phyloP scores from a whole-genome alignment of 495 filamentous ascomycete species.

The Daldinia decipiens region DNA sequence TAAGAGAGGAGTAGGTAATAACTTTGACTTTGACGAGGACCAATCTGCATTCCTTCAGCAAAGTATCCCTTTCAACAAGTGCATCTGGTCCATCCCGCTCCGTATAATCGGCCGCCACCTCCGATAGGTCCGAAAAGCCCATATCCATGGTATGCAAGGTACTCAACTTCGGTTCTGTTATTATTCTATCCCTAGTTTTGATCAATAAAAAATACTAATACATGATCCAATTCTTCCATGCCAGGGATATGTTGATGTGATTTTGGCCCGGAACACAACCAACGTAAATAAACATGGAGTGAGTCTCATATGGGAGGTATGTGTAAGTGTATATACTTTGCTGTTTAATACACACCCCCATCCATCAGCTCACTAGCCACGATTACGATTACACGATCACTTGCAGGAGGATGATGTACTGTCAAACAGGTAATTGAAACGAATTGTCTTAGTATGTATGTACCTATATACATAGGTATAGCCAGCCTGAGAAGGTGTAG shows the following conservation, averaged over 20 bases:
- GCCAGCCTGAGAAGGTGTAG: constrained; percentile 5
- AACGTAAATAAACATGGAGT: constrained; percentile 15
- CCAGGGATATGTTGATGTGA: constrained; percentile 40
- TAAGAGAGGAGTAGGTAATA: background rate
- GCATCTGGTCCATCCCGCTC: constrained; percentile 11
- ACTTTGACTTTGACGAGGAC: constrained; percentile 14
- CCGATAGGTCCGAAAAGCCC: constrained; percentile 21
- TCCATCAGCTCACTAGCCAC: constrained; percentile 37
- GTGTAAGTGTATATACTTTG: constrained; percentile 9
- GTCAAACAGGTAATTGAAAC: constrained; percentile 28
- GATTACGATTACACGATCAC: constrained; percentile 32
- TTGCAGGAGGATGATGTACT: constrained; percentile 34
- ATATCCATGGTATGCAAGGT: constrained; percentile 21
- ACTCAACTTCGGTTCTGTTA: constrained; percentile 29
- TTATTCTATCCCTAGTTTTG: constrained; percentile 29
- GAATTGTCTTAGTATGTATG: constrained; percentile 14
- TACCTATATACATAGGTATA: background rate
- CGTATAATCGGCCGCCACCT: constrained; percentile 10
- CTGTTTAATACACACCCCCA: constrained; percentile 27
- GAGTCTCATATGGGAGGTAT: constrained; percentile 28
- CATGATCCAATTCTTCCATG: constrained; percentile 31
- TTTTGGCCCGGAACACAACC: constrained; percentile 36
- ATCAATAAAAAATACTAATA: constrained; percentile 33
- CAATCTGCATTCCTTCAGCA: constrained; percentile 17
- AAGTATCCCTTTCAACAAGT: constrained; percentile 8